phyloP scores from a whole-genome alignment of 768 basidiomycete species.

The Phylloporus sp. region DNA sequence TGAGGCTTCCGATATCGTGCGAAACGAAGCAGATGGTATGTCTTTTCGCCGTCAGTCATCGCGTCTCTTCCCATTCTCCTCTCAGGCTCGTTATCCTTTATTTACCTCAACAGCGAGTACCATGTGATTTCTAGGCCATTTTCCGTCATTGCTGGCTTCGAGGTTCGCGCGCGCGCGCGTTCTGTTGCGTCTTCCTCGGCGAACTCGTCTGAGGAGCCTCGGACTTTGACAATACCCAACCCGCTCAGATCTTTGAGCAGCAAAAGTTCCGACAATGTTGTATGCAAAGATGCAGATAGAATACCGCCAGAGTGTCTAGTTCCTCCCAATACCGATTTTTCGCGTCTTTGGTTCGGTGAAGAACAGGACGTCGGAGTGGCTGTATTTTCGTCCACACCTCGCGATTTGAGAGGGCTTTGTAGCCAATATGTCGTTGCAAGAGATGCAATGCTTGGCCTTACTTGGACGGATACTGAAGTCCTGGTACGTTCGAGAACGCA shows the following conservation, averaged over 20 bases:
- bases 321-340: constrained; percentile 21
- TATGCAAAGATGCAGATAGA: constrained; percentile 18
- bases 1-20: constrained; percentile 41
- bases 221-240: constrained; percentile 49
- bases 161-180: constrained; percentile 8
- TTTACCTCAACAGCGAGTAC: constrained; percentile 39
- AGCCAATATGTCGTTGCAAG: constrained; percentile 18
- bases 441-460: constrained; percentile 36
- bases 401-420: constrained; percentile 14
- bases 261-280: constrained; percentile 45
- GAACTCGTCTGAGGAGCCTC: constrained; percentile 22
- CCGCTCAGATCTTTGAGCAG: constrained; percentile 55
- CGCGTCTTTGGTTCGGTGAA: constrained; percentile 24
- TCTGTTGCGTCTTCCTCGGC: constrained; percentile 16
- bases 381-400: constrained; percentile 13
- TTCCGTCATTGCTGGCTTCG: constrained; percentile 26
- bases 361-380: constrained; percentile 18
- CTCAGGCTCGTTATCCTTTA: constrained; percentile 22
- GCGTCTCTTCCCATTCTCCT: constrained; percentile 11
- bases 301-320: constrained; percentile 24
- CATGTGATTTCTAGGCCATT: constrained; percentile 43
- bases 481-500: constrained; percentile 12
- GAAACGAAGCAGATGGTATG: constrained; percentile 45
- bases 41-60: constrained; percentile 1
- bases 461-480: constrained; percentile 43